phyloP scores from a whole-genome alignment of 140 eudicot genomes.

The Stevia rebaudiana region DNA sequence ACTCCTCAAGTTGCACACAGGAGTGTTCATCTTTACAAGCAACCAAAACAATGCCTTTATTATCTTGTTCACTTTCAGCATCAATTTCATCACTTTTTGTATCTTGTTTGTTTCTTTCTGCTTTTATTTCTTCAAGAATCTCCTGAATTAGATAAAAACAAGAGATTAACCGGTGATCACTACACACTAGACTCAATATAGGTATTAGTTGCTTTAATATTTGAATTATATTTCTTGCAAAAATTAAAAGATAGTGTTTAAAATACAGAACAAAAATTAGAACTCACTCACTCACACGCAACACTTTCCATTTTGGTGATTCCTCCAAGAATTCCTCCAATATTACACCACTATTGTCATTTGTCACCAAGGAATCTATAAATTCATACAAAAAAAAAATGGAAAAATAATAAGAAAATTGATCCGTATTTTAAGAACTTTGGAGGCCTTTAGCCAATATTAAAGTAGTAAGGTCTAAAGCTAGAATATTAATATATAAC shows the following conservation, averaged over 20 bases:
- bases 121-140: conserved; percentile 76
- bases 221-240: background rate
- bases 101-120: conserved; percentile 61
- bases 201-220: background rate
- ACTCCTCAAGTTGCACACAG: conserved; percentile 92
- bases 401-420: conserved; percentile 2
- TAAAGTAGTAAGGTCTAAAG: background rate
- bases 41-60: conserved; percentile 64
- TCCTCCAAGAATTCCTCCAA: conserved; percentile 86
- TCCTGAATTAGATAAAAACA: conserved; percentile 43
- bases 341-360: conserved; percentile 30
- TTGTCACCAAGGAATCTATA: conserved; percentile 34
- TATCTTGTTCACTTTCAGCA: conserved; percentile 30
- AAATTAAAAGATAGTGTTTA: background rate
- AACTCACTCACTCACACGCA: conserved; percentile 99
- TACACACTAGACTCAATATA: background rate
- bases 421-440: background rate
- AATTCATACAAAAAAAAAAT: conserved; percentile 6
- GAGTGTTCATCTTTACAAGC: conserved; percentile 95
- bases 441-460: background rate
- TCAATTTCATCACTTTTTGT: conserved; percentile 36
- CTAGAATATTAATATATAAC: background rate
- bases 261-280: conserved; percentile 18
- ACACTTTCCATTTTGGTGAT: conserved; percentile 98
- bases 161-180: background rate